phyloP scores from a whole-genome alignment of 2,329 filamentous ascomycete genomes.

The Fusarium secorum region DNA sequence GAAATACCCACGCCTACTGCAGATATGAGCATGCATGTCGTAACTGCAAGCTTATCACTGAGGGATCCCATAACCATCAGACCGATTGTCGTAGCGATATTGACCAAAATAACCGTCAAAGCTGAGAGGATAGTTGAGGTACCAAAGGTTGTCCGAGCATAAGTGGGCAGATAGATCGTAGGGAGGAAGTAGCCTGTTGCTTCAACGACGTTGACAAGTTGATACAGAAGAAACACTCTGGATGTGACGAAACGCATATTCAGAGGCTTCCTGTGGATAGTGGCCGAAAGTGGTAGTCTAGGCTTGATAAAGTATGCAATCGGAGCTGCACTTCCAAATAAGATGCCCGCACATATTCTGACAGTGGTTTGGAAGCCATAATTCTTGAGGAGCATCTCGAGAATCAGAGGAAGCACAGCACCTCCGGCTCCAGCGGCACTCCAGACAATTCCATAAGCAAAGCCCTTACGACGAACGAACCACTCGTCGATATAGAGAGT shows the following conservation, averaged over 20 bases:
- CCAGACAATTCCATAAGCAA: slow-evolving; percentile 66
- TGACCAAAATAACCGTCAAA: slow-evolving; percentile 62
- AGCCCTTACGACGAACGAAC: slow-evolving; percentile 50
- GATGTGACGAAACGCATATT: slow-evolving; percentile 58
- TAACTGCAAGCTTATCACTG: slow-evolving; percentile 58
- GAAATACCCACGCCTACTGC: slow-evolving; percentile 61
- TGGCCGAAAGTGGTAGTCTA: slow-evolving; percentile 52
- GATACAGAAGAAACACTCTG: slow-evolving; percentile 62
- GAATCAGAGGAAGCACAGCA: slow-evolving; percentile 57
- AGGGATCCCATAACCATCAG: slow-evolving; percentile 53
- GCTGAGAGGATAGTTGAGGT: slow-evolving; percentile 56
- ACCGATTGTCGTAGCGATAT: slow-evolving; percentile 62
- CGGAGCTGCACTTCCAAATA: slow-evolving; percentile 58
- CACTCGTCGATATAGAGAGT: slow-evolving; percentile 65
- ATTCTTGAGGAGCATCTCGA: slow-evolving; percentile 54
- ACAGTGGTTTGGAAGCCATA: slow-evolving; percentile 54
- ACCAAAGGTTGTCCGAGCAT: slow-evolving; percentile 57
- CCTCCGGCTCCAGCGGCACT: slow-evolving; percentile 47
- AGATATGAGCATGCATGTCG: slow-evolving; percentile 61
- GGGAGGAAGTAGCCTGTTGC: slow-evolving; percentile 67
- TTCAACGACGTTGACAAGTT: slow-evolving; percentile 62
- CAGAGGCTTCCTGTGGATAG: slow-evolving; percentile 43
- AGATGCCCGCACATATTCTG: slow-evolving; percentile 57
- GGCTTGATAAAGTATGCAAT: slow-evolving; percentile 61
- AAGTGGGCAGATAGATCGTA: slow-evolving; percentile 64